Evolutionary conservation across 2,329 filamentous ascomycete genomes (phyloP).

Genomic region (Periconia sp.): DNA sequence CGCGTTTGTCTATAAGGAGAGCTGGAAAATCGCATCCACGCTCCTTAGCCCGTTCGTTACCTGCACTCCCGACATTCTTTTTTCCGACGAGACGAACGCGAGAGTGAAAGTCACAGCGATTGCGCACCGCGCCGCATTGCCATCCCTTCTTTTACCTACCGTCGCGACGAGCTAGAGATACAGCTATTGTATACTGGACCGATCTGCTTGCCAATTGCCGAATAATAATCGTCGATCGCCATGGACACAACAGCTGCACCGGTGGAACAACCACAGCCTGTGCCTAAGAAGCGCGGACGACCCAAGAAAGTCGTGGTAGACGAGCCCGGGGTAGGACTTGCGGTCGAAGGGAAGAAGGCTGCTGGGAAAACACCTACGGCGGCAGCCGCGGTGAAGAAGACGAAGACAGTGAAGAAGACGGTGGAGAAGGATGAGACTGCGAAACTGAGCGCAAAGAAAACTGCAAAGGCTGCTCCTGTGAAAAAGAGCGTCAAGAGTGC

Average conservation of each 20-base stretch:
- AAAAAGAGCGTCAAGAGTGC: neutral
- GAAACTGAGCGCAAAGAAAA: neutral
- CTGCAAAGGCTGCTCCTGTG: conserved; percentile 6
- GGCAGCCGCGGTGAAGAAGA: conserved; percentile 9
- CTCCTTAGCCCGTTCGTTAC: neutral
- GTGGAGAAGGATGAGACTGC: neutral
- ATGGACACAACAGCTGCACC: neutral
- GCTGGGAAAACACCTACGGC: conserved; percentile 23
- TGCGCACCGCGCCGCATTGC: too few relatives aligned
- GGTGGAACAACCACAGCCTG: neutral
- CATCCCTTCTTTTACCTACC: neutral
- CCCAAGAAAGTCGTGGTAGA: conserved; percentile 34
- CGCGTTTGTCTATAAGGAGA: neutral
- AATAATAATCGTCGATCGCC: neutral
- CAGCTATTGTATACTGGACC: neutral
- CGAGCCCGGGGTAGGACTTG: conserved; percentile 7
- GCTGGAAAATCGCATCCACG: neutral
- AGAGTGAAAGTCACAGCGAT: neutral
- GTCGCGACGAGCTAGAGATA: neutral
- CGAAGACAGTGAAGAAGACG: conserved; percentile 12
- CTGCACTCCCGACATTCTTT: neutral
- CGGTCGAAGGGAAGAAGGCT: conserved; percentile 19
- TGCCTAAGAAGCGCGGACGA: conserved; percentile 33
- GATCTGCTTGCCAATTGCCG: neutral
- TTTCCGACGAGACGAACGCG: neutral